Evolutionary conservation across 805 yeast genomes (phyloP), one percentile per base, ranked within the genome.

Genomic region (Sugiyamaella americana): DNA sequence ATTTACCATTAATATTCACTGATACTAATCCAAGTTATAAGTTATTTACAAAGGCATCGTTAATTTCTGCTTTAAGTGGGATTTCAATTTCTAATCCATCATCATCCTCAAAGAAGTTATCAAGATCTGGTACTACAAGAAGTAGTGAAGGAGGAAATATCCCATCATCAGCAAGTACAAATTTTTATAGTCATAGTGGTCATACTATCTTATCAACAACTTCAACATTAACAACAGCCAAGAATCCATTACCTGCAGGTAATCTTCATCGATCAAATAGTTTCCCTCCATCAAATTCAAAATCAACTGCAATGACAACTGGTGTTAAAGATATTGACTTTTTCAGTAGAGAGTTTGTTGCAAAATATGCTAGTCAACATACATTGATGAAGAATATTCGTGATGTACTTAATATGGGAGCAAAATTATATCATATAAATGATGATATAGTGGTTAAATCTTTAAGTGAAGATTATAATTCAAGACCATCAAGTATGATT

Each of bases 1-100:
- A 78, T 55, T 64, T 82, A 11, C 84, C 91, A 1, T 69, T 82
- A 10, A 53, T 84, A 42, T 84, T 83, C 59, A 80, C 84, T 2
- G 81, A 77, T 40, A 52, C 73, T 13, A 59, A 75, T 13, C 78
- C 82, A 11, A 66, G 67, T 21, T 83, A 79, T 60, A 72, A 76
- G 42, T 66, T 84, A 16, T 81, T 81, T 54, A 75, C 79, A 43
- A 71, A 72, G 56, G 54, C 66, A 20, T 70, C 75, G 1, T 59
- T 82, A 47, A 29, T 45, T 10, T 20, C 39, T 4, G 48, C 48
- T 22, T n/a, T 45, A 17, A 30, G 11, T 30, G 54, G 54, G 3
- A 18, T 37, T 2, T 39, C 53, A 13, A 26, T 49, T 20, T 32
- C 47, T 22, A 20, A 43, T 6, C 43, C 23, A 23, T 40, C 49